A percentile compares a stretch with the other conserved stretches of the same genome.
Conservation (phyloP, 2,329 filamentous ascomycete species). For the Cryoendolithus antarcticus region DNA sequence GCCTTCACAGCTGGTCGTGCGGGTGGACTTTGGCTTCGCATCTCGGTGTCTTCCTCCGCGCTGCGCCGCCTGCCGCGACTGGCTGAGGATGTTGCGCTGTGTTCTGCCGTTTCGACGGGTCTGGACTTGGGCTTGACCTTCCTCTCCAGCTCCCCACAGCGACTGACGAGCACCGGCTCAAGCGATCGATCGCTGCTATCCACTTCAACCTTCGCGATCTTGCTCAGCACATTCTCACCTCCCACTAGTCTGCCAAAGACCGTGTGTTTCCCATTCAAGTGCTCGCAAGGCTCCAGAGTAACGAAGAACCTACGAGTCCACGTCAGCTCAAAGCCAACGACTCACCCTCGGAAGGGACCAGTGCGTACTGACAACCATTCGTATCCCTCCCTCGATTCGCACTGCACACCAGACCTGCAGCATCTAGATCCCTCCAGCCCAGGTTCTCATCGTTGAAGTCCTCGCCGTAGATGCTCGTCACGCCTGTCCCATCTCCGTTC, state of each 20-base stretch:
- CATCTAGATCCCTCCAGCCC: constrained; percentile 29
- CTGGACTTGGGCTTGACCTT: constrained; percentile 10
- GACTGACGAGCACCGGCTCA: constrained; percentile 24
- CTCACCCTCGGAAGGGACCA: constrained; percentile 1
- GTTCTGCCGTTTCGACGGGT: too few relatives aligned
- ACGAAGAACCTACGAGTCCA: constrained; percentile 26
- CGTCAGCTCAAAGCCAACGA: background rate
- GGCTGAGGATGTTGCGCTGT: too few relatives aligned
- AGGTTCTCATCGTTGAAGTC: constrained; percentile 32
- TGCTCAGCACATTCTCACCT: constrained; percentile 23
- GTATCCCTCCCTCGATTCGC: constrained; percentile 29
- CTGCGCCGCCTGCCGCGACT: too few relatives aligned
- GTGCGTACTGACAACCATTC: constrained; percentile 19
- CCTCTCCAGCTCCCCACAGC: constrained; percentile 29
- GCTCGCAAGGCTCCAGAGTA: constrained; percentile 26
- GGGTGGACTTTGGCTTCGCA: constrained; percentile 7
- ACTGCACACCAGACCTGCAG: constrained; percentile 28
- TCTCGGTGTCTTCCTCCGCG: too few relatives aligned
- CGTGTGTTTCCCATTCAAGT: constrained; percentile 31
- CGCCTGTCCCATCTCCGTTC: constrained; percentile 29
- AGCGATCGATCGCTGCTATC: constrained; percentile 26
- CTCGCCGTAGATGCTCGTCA: constrained; percentile 27
- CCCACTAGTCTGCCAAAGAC: constrained; percentile 28
- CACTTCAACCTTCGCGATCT: constrained; percentile 25
- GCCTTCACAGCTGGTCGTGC: constrained; percentile 14